Percentiles rank a stretch among this genome's conserved stretches.
Evolutionary conservation across 2,329 filamentous ascomycete species (phyloP).

Genomic region (Mycosphaerelloides madeirae): DNA sequence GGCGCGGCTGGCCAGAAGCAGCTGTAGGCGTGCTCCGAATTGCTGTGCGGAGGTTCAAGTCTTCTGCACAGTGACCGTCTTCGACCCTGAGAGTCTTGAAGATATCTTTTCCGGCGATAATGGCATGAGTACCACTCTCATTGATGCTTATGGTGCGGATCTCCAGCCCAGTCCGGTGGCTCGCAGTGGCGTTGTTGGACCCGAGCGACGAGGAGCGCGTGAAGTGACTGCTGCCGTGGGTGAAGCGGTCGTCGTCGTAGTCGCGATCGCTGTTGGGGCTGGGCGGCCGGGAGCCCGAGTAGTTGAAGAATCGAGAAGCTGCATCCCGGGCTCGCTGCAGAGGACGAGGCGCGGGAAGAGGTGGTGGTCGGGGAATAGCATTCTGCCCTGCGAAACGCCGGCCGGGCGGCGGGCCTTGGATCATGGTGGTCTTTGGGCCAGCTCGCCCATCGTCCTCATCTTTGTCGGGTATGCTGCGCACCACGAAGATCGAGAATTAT

Average conservation of each 20-base stretch:
- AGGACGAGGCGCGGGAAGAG: slow-evolving; percentile 22
- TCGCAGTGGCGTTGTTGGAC: slow-evolving; percentile 50
- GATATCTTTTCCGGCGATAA: slow-evolving; percentile 62
- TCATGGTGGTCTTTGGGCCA: slow-evolving; percentile 1
- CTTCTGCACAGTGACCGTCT: slow-evolving; percentile 55
- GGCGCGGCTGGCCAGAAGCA: slow-evolving; percentile 43
- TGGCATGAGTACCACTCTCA: slow-evolving; percentile 57
- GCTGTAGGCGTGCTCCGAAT: slow-evolving; percentile 56
- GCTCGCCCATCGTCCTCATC: slow-evolving; percentile 1
- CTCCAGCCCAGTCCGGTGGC: slow-evolving; percentile 60
- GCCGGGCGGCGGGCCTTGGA: slow-evolving; percentile 1
- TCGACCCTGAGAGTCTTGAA: slow-evolving; percentile 59
- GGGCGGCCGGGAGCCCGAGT: slow-evolving; percentile 21
- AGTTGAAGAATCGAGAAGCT: slow-evolving; percentile 29
- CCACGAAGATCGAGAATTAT: too few species aligned
- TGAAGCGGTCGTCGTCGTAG: slow-evolving; percentile 18
- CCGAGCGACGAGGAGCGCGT: slow-evolving; percentile 24
- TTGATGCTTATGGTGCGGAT: slow-evolving; percentile 62
- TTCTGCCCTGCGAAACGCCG: neutral
- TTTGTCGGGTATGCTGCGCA: too few species aligned
- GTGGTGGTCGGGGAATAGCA: slow-evolving; percentile 14
- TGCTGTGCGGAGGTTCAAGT: slow-evolving; percentile 58
- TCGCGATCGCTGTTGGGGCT: slow-evolving; percentile 20
- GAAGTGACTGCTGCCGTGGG: slow-evolving; percentile 18
- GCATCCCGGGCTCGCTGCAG: slow-evolving; percentile 31